A percentile compares a stretch with the other conserved stretches of the same genome.
These are phyloP conservation scores for Rhodosporidiobolus odoratus DNA, from an alignment of 768 basidiomycete genomes.

Conservation along the genomic window DNA sequence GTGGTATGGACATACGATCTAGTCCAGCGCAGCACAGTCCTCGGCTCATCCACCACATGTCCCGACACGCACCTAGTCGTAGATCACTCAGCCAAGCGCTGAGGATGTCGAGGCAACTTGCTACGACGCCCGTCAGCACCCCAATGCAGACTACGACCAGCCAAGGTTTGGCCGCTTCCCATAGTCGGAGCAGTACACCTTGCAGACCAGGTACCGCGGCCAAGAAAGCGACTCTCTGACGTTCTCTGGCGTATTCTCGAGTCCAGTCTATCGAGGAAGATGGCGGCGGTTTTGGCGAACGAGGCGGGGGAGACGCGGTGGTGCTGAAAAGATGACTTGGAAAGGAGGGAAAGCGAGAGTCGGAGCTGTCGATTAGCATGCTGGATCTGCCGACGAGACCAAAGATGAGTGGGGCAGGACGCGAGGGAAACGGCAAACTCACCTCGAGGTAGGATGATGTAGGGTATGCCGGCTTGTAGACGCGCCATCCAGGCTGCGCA, in stretches of 20 bases:
- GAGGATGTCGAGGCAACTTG: slow-evolving; percentile 38
- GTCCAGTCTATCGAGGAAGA: slow-evolving; percentile 28
- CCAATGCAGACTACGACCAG: slow-evolving; percentile 38
- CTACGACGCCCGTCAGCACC: slow-evolving; percentile 34
- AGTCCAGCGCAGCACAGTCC: slow-evolving; percentile 39
- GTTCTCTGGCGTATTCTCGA: slow-evolving; percentile 20
- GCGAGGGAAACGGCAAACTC: neutral
- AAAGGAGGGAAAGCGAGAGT: slow-evolving; percentile 6
- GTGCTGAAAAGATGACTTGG: slow-evolving; percentile 1
- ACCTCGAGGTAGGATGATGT: neutral
- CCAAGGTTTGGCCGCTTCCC: slow-evolving; percentile 31
- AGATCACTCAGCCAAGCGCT: slow-evolving; percentile 41
- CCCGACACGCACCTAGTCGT: slow-evolving; percentile 36
- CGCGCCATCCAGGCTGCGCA: neutral
- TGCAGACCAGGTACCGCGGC: neutral
- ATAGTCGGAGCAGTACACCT: slow-evolving; percentile 20
- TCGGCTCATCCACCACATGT: slow-evolving; percentile 41
- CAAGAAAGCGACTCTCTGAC: neutral
- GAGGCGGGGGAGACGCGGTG: neutral
- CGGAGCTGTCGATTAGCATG: neutral
- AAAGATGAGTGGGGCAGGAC: neutral
- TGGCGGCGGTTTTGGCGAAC: neutral
- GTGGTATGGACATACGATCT: slow-evolving; percentile 37
- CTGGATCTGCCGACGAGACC: neutral
- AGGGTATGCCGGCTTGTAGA: neutral